These are phyloP conservation scores for Boletellus emodensis DNA, from an alignment of 768 basidiomycete species.

Conservation along the genomic window DNA sequence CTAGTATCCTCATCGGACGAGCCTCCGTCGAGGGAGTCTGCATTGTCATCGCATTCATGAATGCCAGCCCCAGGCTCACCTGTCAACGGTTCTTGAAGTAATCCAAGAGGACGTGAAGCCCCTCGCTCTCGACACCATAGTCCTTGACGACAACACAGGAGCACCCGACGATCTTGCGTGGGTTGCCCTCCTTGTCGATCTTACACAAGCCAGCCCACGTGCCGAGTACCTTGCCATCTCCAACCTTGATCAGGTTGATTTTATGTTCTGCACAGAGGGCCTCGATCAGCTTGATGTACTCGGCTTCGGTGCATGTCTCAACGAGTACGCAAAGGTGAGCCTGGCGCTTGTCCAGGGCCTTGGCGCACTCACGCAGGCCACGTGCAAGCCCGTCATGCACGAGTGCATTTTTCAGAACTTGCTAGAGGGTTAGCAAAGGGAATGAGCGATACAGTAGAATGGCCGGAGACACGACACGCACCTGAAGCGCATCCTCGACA, in stretches of 20 bases:
- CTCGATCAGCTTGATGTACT: slow-evolving; percentile 99
- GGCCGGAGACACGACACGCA: slow-evolving; percentile 27
- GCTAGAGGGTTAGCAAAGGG: slow-evolving; percentile 42
- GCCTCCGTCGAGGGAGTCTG: slow-evolving; percentile 93
- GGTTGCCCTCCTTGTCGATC: slow-evolving; percentile 98
- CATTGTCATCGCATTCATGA: slow-evolving; percentile 61
- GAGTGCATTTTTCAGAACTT: slow-evolving; percentile 98
- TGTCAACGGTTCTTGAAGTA: slow-evolving; percentile 92
- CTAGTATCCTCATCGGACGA: slow-evolving; percentile 55
- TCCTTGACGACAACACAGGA: slow-evolving; percentile 97
- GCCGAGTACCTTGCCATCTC: slow-evolving; percentile 96
- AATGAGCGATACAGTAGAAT: background rate
- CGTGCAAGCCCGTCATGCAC: slow-evolving; percentile 98
- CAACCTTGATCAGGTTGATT: slow-evolving; percentile 99
- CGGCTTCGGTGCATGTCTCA: slow-evolving; percentile 98
- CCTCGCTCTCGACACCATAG: slow-evolving; percentile 93
- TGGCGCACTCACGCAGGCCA: slow-evolving; percentile 95
- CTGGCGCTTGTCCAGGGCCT: slow-evolving; percentile 98
- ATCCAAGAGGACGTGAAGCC: slow-evolving; percentile 87
- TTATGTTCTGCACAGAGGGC: slow-evolving; percentile 99
- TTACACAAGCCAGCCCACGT: slow-evolving; percentile 99
- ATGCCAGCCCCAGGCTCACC: slow-evolving; percentile 26
- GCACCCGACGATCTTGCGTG: slow-evolving; percentile 92
- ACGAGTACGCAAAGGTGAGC: slow-evolving; percentile 98
- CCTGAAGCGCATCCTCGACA: slow-evolving; percentile 93